A percentile compares a stretch with the other conserved stretches of the same genome.
Evolutionary conservation across 352 stramenopile species (phyloP).

Genomic region (Phytophthora chlamydospora): DNA sequence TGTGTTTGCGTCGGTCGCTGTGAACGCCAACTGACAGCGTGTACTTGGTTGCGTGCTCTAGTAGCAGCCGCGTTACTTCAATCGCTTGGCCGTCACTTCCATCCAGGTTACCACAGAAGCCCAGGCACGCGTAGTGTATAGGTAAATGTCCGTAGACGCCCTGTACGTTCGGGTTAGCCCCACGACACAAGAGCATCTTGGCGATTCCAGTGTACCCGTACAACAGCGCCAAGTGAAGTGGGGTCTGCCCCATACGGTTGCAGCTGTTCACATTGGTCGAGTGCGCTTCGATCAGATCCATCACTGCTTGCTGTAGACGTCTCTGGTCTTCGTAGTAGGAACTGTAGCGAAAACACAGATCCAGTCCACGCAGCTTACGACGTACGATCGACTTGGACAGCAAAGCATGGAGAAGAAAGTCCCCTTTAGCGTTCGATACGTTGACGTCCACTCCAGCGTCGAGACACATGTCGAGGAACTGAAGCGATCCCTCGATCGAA

Average conservation of each 20-base stretch:
- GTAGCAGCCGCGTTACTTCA: constrained; percentile 40
- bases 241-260: constrained; percentile 68
- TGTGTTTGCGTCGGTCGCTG: constrained; percentile 65
- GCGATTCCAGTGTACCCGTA: constrained; percentile 56
- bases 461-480: constrained; percentile 44
- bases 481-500: constrained; percentile 39
- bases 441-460: constrained; percentile 54
- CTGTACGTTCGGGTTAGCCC: constrained; percentile 66
- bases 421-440: constrained; percentile 59
- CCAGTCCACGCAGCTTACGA: constrained; percentile 53
- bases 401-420: constrained; percentile 71
- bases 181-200: constrained; percentile 46
- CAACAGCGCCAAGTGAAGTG: constrained; percentile 70
- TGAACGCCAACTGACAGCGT: constrained; percentile 40
- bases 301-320: constrained; percentile 32
- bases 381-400: constrained; percentile 61
- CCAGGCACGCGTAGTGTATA: constrained; percentile 74
- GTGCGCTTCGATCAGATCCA: constrained; percentile 41
- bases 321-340: constrained; percentile 35
- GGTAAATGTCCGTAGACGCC: constrained; percentile 60
- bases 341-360: constrained; percentile 69
- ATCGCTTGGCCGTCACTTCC: constrained; percentile 30
- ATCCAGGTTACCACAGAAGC: constrained; percentile 45
- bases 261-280: constrained; percentile 56
- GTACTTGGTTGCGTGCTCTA: constrained; percentile 32